phyloP scores from a whole-genome alignment of 164 flowering plant genomes.

The Vitis cinerea region DNA sequence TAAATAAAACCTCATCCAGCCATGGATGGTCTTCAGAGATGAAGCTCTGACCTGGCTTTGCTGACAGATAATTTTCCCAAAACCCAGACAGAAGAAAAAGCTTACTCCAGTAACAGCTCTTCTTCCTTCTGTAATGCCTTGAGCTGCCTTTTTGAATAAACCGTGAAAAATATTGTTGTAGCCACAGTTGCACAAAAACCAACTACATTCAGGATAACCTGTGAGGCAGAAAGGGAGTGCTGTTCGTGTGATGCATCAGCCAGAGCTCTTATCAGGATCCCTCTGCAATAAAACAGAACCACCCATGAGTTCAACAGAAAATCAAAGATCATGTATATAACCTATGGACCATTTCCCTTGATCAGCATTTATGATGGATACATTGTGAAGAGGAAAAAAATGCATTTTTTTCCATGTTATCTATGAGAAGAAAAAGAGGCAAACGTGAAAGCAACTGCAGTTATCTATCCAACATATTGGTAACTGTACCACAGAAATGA shows the following conservation, averaged over 20 bases:
- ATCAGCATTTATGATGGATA: neutral
- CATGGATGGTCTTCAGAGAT: neutral
- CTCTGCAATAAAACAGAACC: conserved; percentile 43
- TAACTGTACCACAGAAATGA: no score
- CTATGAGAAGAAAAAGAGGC: no score
- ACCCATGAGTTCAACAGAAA: neutral
- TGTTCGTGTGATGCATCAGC: conserved; percentile 73
- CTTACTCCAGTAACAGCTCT: conserved; percentile 37
- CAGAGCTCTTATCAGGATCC: conserved; percentile 65
- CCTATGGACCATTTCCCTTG: no score
- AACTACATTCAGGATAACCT: conserved; percentile 52
- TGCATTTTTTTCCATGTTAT: neutral
- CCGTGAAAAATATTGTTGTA: conserved; percentile 57
- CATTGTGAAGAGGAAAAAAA: neutral
- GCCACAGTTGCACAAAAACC: conserved; percentile 61
- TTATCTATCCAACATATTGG: no score
- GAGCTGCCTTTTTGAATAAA: conserved; percentile 70
- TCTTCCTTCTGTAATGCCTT: conserved; percentile 57
- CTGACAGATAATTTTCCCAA: no score
- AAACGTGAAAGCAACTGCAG: no score
- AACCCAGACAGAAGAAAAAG: neutral
- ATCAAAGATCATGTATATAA: neutral
- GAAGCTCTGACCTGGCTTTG: conserved; percentile 9
- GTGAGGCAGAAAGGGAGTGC: conserved; percentile 49
- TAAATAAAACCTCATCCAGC: conserved; percentile 21